These are phyloP conservation scores for Yarrowia phangngaensis DNA, from an alignment of 805 yeast species.

Conservation along the genomic window DNA sequence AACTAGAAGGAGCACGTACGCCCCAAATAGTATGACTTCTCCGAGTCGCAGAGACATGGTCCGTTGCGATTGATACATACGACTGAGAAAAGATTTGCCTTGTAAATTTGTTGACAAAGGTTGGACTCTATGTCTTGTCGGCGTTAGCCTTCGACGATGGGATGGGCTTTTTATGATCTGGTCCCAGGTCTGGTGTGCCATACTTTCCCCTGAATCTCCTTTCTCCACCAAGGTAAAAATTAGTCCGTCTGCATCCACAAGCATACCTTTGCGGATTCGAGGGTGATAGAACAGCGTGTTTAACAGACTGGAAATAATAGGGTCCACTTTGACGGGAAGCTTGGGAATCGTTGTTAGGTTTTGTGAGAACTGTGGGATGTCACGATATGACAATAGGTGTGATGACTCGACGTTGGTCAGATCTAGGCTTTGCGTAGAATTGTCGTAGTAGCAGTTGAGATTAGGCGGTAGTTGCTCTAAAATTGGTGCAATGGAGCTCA, in stretches of 20 bases:
- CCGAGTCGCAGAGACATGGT: conserved; percentile 28
- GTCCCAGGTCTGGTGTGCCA: conserved; percentile 26
- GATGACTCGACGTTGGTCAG: conserved; percentile 19
- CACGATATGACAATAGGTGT: conserved; percentile 23
- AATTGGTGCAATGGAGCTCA: conserved; percentile 6
- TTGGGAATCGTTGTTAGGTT: too few species aligned
- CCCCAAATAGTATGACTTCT: conserved; percentile 23
- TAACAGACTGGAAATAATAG: neutral
- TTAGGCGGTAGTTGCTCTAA: conserved; percentile 6
- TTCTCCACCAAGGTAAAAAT: conserved; percentile 33
- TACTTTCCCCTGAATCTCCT: conserved; percentile 36
- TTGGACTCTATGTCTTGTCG: conserved; percentile 36
- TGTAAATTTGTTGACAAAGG: conserved; percentile 24
- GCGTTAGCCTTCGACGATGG: conserved; percentile 30
- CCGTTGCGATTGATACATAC: conserved; percentile 31
- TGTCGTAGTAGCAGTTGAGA: conserved; percentile 22
- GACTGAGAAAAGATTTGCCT: conserved; percentile 30
- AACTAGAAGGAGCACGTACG: conserved; percentile 37
- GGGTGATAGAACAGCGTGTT: conserved; percentile 21
- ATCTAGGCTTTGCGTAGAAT: conserved; percentile 5
- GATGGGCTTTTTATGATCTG: conserved; percentile 34
- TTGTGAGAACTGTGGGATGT: conserved; percentile 1
- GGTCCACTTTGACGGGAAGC: conserved; percentile 3
- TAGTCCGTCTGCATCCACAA: conserved; percentile 18
- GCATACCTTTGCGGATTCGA: conserved; percentile 12